Evolutionary conservation across 73 alveolate genomes (phyloP), one percentile per base, ranked within the genome.

Genomic region (Symbiodinium natans): DNA sequence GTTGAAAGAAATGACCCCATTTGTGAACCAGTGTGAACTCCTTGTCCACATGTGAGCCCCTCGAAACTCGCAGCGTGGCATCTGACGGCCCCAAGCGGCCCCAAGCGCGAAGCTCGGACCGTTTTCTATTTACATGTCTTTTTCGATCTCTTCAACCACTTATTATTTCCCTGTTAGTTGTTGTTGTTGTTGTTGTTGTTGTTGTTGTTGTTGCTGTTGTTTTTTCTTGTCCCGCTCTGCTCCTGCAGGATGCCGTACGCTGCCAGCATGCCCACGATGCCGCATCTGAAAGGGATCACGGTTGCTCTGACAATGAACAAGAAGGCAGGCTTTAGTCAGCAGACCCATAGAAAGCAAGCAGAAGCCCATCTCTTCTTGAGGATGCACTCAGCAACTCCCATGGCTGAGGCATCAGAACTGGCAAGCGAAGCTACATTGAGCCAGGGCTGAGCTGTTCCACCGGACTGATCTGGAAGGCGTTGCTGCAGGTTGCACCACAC

Each of bases 181-280:
- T n/a, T n/a, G n/a, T n/a, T n/a, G n/a, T n/a, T n/a, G n/a, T n/a
- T n/a, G n/a, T n/a, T n/a, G n/a, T n/a, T n/a, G n/a, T n/a, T n/a
- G n/a, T n/a, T n/a, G n/a, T n/a, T n/a, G n/a, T n/a, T n/a, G n/a
- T n/a, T n/a, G n/a, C n/a, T n/a, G n/a, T n/a, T n/a, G n/a, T n/a
- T n/a, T n/a, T n/a, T n/a, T n/a, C n/a, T n/a, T n/a, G n/a, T n/a
- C n/a, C n/a, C n/a, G 85, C 21, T 13, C 21, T 10, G 41, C n/a
- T 77, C 86, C 86, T 77, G 86, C 41, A 77, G 86, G 48, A 77
- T 38, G 46, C 86, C 86, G 10, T 77, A 77, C 21, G 29, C 46
- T 11, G 46, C 41, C 23, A 77, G 86, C 86, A 77, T 77, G 8
- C 43, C 86, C 41, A 77, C 46, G 86, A 77, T 77, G 86, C 86